Percentiles rank a stretch among this genome's conserved stretches.
Evolutionary conservation across 2,329 filamentous ascomycete species (phyloP).

Genomic region (Fusarium duplospermum): DNA sequence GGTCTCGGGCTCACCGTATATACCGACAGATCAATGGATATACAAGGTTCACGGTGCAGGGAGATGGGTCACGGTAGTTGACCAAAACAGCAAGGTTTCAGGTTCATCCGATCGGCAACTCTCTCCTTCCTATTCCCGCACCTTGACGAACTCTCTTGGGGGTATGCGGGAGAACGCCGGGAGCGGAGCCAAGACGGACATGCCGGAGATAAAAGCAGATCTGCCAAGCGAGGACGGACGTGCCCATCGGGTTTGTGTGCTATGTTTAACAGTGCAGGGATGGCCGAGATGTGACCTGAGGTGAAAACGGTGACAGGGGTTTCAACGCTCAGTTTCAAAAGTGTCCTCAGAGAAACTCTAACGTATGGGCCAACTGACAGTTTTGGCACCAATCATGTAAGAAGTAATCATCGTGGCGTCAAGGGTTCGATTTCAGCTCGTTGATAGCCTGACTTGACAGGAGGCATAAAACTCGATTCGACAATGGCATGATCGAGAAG

Average conservation of each 20-base stretch:
- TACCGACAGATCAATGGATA: neutral
- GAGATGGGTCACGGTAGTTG: neutral
- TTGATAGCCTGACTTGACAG: neutral
- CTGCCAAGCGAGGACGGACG: neutral
- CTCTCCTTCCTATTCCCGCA: slow-evolving; percentile 1
- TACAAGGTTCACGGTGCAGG: neutral
- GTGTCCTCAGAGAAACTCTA: neutral
- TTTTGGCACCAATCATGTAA: neutral
- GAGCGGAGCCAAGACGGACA: neutral
- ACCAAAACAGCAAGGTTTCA: neutral
- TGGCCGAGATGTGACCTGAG: neutral
- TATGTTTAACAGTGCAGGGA: neutral
- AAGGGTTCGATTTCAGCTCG: neutral
- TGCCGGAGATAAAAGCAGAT: neutral
- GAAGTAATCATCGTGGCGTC: neutral
- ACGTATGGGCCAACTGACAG: neutral
- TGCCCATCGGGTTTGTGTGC: neutral
- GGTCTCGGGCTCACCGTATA: neutral
- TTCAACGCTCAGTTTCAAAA: neutral
- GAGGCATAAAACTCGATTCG: neutral
- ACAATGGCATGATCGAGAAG: neutral
- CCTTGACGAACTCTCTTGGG: neutral
- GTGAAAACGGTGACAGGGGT: neutral
- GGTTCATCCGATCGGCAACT: neutral
- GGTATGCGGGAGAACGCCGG: neutral